phyloP scores from a whole-genome alignment of 2,329 filamentous ascomycete genomes.

The Phaeosphaeria sp. region DNA sequence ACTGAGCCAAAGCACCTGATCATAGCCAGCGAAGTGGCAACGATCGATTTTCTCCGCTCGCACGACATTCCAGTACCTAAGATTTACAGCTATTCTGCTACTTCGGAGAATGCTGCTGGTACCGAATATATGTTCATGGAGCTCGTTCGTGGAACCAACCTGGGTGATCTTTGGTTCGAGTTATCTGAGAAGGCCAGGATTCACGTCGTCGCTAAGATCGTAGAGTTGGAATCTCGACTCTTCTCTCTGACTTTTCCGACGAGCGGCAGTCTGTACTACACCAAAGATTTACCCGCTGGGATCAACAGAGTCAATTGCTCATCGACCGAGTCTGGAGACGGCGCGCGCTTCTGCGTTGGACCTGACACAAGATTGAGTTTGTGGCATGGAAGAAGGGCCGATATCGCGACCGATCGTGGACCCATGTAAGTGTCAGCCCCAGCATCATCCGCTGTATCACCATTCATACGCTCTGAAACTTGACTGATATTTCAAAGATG shows the following conservation, averaged over 20 bases:
- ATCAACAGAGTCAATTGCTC: conserved; percentile 22
- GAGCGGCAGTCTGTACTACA: conserved; percentile 41
- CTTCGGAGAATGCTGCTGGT: conserved; percentile 45
- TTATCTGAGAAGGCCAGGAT: conserved; percentile 29
- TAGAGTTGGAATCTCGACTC: conserved; percentile 36
- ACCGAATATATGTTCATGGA: conserved; percentile 52
- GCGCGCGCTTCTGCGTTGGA: conserved; percentile 36
- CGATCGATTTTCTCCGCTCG: conserved; percentile 41
- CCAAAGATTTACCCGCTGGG: conserved; percentile 16
- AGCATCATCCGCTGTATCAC: conserved; percentile 1
- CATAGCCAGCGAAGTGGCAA: conserved; percentile 50
- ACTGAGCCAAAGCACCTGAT: conserved; percentile 33
- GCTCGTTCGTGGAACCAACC: conserved; percentile 38
- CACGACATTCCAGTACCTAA: conserved; percentile 47
- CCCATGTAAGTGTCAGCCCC: conserved; percentile 36
- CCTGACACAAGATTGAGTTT: conserved; percentile 34
- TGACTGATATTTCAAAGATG: conserved; percentile 24
- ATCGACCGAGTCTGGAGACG: conserved; percentile 2
- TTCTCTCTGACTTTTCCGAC: conserved; percentile 37
- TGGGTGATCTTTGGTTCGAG: conserved; percentile 44
- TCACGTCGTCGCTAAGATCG: conserved; percentile 31
- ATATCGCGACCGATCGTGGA: conserved; percentile 36
- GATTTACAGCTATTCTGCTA: conserved; percentile 44
- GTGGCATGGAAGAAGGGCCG: conserved; percentile 39
- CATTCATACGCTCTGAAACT: conserved; percentile 2